Conservation (phyloP, 208 protist species). For the Trypanosoma avium region DNA sequence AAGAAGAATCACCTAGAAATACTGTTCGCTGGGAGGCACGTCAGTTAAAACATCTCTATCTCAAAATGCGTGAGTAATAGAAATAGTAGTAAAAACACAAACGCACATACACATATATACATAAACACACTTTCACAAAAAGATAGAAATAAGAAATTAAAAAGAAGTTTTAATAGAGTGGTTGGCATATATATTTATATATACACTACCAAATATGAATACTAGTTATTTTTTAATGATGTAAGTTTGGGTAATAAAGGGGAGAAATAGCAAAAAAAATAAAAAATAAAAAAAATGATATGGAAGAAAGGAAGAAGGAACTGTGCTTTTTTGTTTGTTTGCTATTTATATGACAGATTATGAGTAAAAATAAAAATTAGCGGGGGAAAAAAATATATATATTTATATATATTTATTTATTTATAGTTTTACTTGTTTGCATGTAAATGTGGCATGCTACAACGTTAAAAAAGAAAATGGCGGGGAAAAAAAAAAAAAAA, state of each 20-base stretch:
- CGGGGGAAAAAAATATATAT: not conserved
- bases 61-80: conserved; percentile 66
- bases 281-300: conserved; percentile 7
- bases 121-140: not conserved
- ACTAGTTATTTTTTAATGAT: too few species aligned
- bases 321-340: too few species aligned
- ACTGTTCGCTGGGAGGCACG: conserved; percentile 93
- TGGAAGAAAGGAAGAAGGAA: not conserved
- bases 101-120: not conserved
- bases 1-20: conserved; percentile 82
- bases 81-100: not conserved
- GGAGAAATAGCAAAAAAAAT: conserved; percentile 25
- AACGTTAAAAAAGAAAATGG: too few species aligned
- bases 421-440: not conserved
- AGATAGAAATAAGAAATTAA: not conserved
- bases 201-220: too few species aligned
- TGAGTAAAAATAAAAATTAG: too few species aligned
- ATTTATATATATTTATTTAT: conserved; percentile 1
- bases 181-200: too few species aligned
- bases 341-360: too few species aligned
- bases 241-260: too few species aligned
- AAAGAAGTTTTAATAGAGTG: too few species aligned
- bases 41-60: conserved; percentile 91
- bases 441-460: too few species aligned
- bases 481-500: too few species aligned